phyloP scores from a whole-genome alignment of 2,329 filamentous ascomycete species.

The Colletotrichum lini region DNA sequence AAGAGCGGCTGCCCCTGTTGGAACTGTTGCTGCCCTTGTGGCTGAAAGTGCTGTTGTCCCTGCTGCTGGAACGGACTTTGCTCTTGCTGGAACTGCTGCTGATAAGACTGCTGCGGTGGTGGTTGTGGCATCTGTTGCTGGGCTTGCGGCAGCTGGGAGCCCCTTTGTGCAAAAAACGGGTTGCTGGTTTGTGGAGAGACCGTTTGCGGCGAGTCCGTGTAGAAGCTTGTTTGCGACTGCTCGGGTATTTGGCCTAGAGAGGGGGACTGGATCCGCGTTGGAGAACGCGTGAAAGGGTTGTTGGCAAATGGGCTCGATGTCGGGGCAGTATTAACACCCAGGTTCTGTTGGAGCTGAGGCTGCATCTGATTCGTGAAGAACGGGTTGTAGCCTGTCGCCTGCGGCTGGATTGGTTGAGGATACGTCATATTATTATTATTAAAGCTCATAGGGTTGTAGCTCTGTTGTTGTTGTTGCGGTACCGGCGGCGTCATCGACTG shows the following conservation, averaged over 20 bases:
- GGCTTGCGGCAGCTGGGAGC: slow-evolving; percentile 17
- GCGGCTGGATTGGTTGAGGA: slow-evolving; percentile 56
- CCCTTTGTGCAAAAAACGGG: slow-evolving; percentile 50
- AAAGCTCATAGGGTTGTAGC: slow-evolving; percentile 57
- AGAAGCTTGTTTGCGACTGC: slow-evolving; percentile 62
- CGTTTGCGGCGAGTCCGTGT: slow-evolving; percentile 49
- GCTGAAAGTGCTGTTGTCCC: slow-evolving; percentile 46
- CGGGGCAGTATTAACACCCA: slow-evolving; percentile 59
- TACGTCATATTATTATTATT: slow-evolving; percentile 61
- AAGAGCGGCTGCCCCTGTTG: slow-evolving; percentile 46
- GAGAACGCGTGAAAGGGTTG: slow-evolving; percentile 67
- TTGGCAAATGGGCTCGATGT: slow-evolving; percentile 53
- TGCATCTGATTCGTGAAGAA: slow-evolving; percentile 61
- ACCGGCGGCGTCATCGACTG: slow-evolving; percentile 61
- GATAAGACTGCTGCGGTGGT: slow-evolving; percentile 44
- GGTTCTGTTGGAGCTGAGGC: slow-evolving; percentile 51
- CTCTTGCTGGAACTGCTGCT: slow-evolving; percentile 45
- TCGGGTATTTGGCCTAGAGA: slow-evolving; percentile 67
- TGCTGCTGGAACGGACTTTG: slow-evolving; percentile 47
- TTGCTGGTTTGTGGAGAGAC: slow-evolving; percentile 46
- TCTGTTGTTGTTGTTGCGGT: slow-evolving; percentile 53
- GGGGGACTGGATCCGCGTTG: slow-evolving; percentile 65
- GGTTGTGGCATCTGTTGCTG: slow-evolving; percentile 46
- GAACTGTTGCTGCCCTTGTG: slow-evolving; percentile 46
- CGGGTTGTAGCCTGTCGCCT: slow-evolving; percentile 65